Conservation (phyloP, 768 basidiomycete species). For the Tylopilus felleus region DNA sequence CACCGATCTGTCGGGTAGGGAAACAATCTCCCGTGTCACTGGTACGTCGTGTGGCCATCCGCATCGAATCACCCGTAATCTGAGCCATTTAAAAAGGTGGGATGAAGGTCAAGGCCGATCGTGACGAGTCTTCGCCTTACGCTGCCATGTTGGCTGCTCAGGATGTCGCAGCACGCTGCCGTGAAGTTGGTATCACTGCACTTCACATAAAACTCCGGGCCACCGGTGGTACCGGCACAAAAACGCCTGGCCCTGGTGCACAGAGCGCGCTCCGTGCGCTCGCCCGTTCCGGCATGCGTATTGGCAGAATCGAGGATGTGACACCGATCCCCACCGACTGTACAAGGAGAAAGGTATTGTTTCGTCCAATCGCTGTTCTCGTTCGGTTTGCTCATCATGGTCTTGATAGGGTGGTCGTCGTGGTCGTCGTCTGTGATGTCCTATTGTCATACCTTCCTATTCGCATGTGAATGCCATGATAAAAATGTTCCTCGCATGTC, state of each 20-base stretch:
- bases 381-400: neutral
- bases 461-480: slow-evolving; percentile 10
- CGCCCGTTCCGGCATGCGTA: slow-evolving; percentile 96
- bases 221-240: slow-evolving; percentile 97
- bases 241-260: slow-evolving; percentile 98
- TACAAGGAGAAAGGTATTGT: slow-evolving; percentile 88
- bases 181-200: slow-evolving; percentile 97
- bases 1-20: slow-evolving; percentile 98
- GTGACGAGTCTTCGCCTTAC: slow-evolving; percentile 98
- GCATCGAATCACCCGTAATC: neutral
- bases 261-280: slow-evolving; percentile 98
- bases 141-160: slow-evolving; percentile 98
- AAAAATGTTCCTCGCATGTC: slow-evolving; percentile 26
- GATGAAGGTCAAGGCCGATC: slow-evolving; percentile 99
- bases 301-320: slow-evolving; percentile 97
- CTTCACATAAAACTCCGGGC: slow-evolving; percentile 99
- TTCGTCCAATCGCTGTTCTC: neutral
- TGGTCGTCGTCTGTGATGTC: slow-evolving; percentile 84
- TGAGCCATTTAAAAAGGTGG: slow-evolving; percentile 56
- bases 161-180: slow-evolving; percentile 94
- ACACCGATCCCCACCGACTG: slow-evolving; percentile 97
- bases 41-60: slow-evolving; percentile 45
- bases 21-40: slow-evolving; percentile 98
- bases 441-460: slow-evolving; percentile 9
- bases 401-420: slow-evolving; percentile 87